Base-by-base conservation (phyloP, 192 early-diverging fungal species). In the Kappamyces sp. region DNA sequence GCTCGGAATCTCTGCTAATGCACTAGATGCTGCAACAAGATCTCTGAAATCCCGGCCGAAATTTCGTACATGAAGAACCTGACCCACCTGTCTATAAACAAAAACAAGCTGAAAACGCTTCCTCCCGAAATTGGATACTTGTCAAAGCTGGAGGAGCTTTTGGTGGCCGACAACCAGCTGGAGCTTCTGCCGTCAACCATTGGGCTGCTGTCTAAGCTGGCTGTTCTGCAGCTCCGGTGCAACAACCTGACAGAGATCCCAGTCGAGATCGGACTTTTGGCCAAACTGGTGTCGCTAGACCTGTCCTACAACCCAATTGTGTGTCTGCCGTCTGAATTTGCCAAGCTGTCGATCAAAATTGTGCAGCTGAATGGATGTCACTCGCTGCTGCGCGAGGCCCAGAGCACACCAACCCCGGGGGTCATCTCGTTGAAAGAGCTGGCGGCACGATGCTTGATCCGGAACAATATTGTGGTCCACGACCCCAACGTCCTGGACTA, bases 41-140 rank as follows among this genome's bases (percentile, higher is more conserved):
- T 92, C 13, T 71, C 66, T n/a, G 59, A 66, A 42, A 75, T 93
- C 58, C 91, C 91, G 31, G 64, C 77, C 2, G 81, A 87, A 52
- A 84, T 93, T 52, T 88, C 88, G 4, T 82, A 85, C 50, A 63
- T 93, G 54, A 71, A 76, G 39, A 84, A 84, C 63, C 64, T 93
- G n/a, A 76, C 71, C 4, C 61, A 69, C 3, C 75, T 91, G 7
- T 77, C 83, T 48, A 59, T 91, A 2, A 72, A 85, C 9, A 69
- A 75, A 41, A 93, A 93, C 69, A 70, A 61, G 23, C 66, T 93
- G 4, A 68, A 67, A 3, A 41, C 34, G 6, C 66, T 93, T 0
- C 91, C 91, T 2, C 78, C 84, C 35, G 84, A 84, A 0, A 82
- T 94, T 55, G 77, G 74, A 5, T 64, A 72, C 43, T 74, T 93